Evolutionary conservation across 495 filamentous ascomycete genomes (phyloP).

Genomic region (Tuber brumale): DNA sequence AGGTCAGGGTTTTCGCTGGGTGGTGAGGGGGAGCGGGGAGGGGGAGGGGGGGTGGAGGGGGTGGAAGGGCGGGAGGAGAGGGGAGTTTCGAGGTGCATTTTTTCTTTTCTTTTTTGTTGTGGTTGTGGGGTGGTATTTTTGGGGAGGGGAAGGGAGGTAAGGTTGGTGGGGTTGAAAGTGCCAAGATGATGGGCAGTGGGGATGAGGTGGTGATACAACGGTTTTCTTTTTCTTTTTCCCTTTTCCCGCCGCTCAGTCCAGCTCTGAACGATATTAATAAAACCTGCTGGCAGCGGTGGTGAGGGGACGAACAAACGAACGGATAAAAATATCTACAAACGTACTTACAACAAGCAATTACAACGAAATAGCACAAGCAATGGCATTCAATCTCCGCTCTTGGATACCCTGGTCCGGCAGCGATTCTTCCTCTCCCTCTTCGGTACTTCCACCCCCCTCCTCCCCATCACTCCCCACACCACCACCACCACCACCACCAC

Average conservation of each 20-base stretch:
- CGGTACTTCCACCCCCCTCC: slow-evolving; percentile 33
- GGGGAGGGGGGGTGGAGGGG: background rate
- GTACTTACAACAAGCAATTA: background rate
- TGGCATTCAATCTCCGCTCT: slow-evolving; percentile 14
- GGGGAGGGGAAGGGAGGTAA: background rate
- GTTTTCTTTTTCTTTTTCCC: background rate
- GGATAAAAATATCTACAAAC: background rate
- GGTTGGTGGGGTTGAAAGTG: background rate
- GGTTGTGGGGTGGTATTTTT: too few relatives aligned
- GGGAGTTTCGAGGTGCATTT: slow-evolving; percentile 24
- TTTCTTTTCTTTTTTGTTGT: background rate
- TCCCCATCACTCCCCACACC: background rate
- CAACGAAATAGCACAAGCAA: background rate
- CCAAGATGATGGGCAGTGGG: background rate
- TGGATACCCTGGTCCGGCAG: slow-evolving; percentile 16
- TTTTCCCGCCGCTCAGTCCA: background rate
- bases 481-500: slow-evolving; percentile 16
- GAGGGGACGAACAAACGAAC: background rate
- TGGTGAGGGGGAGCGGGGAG: background rate
- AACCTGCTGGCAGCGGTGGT: background rate
- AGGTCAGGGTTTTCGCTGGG: slow-evolving; percentile 17
- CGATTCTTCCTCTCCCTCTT: slow-evolving; percentile 22
- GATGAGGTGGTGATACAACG: background rate
- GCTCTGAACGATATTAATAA: background rate
- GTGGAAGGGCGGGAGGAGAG: slow-evolving; percentile 10